Percentiles rank a stretch among this genome's conserved stretches.
Conservation (phyloP, 2,329 filamentous ascomycete species). For the Nectriaceae sp. region DNA sequence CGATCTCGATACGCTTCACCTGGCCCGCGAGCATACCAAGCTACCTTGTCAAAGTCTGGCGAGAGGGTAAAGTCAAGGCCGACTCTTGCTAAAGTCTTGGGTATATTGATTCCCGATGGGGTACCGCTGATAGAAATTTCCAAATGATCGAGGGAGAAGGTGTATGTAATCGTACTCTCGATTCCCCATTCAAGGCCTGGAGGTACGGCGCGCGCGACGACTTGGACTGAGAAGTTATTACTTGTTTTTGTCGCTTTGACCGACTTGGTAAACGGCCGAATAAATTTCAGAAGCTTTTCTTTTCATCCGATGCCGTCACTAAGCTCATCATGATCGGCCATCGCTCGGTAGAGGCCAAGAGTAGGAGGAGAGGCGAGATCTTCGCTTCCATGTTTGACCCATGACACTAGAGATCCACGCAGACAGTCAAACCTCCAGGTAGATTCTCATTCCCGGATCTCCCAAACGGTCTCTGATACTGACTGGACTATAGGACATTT, state of each 20-base stretch:
- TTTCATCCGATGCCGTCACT: conserved; percentile 61
- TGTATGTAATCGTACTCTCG: conserved; percentile 54
- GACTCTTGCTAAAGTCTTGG: conserved; percentile 57
- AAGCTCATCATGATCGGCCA: conserved; percentile 64
- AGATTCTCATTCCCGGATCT: not conserved
- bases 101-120: conserved; percentile 50
- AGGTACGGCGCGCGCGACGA: conserved; percentile 57
- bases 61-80: conserved; percentile 59
- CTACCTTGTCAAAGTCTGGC: conserved; percentile 44
- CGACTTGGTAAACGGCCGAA: conserved; percentile 45
- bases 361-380: conserved; percentile 56
- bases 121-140: conserved; percentile 46
- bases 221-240: conserved; percentile 52
- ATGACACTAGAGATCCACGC: not conserved
- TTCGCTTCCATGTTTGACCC: conserved; percentile 51
- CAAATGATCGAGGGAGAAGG: conserved; percentile 42
- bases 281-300: conserved; percentile 41
- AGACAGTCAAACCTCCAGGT: not conserved
- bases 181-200: conserved; percentile 61
- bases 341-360: conserved; percentile 56
- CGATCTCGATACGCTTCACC: conserved; percentile 68
- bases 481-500: not conserved
- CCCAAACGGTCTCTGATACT: not conserved
- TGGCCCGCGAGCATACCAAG: conserved; percentile 65
- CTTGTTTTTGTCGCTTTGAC: conserved; percentile 48